These are phyloP conservation scores for Turnera subulata DNA, from an alignment of 345 rosid species.

Conservation along the genomic window DNA sequence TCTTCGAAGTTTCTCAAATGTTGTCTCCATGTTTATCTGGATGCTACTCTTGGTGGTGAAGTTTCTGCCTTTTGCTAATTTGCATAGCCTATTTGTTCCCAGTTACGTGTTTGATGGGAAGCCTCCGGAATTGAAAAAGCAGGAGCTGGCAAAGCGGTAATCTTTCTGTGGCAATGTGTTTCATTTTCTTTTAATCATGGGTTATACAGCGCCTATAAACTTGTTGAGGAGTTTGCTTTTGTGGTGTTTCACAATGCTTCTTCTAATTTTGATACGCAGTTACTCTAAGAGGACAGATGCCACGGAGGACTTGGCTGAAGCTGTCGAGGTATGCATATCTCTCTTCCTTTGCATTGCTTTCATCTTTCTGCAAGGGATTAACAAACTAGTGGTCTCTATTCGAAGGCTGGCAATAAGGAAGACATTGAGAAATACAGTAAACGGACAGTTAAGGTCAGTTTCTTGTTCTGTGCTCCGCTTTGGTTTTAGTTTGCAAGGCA, in stretches of 20 bases:
- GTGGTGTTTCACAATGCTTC: slow-evolving; percentile 4
- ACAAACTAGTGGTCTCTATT: background rate
- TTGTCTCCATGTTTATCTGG: background rate
- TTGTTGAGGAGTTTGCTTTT: too few relatives aligned
- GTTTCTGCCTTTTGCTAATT: slow-evolving; percentile 7
- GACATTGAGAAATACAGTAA: slow-evolving; percentile 94
- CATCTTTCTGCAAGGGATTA: background rate
- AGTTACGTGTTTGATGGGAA: slow-evolving; percentile 89
- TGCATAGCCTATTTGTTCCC: slow-evolving; percentile 7
- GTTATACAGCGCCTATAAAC: too few relatives aligned
- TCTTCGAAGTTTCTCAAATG: background rate
- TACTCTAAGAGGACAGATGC: slow-evolving; percentile 81
- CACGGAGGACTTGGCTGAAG: slow-evolving; percentile 55
- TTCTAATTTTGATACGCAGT: slow-evolving; percentile 33
- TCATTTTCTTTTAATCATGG: too few relatives aligned
- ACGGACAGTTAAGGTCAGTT: slow-evolving; percentile 76
- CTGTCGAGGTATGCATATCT: slow-evolving; percentile 51
- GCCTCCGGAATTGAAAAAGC: slow-evolving; percentile 86
- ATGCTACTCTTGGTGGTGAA: background rate
- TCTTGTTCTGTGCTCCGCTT: background rate
- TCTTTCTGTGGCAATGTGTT: background rate
- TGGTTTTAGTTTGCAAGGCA: background rate
- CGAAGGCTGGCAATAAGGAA: slow-evolving; percentile 72
- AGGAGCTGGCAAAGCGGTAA: slow-evolving; percentile 87
- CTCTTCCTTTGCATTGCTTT: background rate